Conservation (phyloP, 805 yeast species). For the Deakozyma indianensis region DNA sequence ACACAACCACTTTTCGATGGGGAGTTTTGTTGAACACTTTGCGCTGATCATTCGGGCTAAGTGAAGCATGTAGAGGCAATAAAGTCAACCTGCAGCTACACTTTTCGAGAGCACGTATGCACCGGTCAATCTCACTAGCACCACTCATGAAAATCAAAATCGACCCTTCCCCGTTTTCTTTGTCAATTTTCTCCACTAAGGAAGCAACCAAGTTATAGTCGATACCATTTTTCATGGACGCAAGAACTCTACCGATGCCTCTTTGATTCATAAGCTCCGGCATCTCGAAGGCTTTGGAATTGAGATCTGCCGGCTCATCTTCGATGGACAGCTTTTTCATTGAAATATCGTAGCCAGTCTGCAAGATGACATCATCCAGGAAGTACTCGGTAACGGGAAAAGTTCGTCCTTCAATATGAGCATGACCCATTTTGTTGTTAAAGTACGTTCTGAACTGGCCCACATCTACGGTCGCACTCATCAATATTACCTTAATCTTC, state of each 20-base stretch:
- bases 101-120: constrained; percentile 30
- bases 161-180: constrained; percentile 40
- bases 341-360: constrained; percentile 34
- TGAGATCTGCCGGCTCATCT: background rate
- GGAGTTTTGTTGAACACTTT: constrained; percentile 51
- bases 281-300: background rate
- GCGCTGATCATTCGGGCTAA: constrained; percentile 70
- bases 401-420: constrained; percentile 86
- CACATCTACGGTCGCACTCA: constrained; percentile 89
- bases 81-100: constrained; percentile 25
- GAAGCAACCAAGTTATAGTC: constrained; percentile 31
- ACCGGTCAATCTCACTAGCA: constrained; percentile 66
- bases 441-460: constrained; percentile 56
- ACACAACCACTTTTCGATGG: constrained; percentile 61
- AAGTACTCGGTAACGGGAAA: constrained; percentile 75
- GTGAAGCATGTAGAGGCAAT: constrained; percentile 79
- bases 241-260: constrained; percentile 17
- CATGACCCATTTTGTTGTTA: constrained; percentile 36
- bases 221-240: constrained; percentile 24
- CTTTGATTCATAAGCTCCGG: background rate
- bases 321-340: constrained; percentile 8
- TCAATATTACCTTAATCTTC: constrained; percentile 55
- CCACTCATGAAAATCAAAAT: constrained; percentile 83
- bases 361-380: constrained; percentile 49
- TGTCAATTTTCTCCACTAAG: constrained; percentile 3